phyloP scores from a whole-genome alignment of 2,329 filamentous ascomycete genomes.

The Aspergillus sp. region DNA sequence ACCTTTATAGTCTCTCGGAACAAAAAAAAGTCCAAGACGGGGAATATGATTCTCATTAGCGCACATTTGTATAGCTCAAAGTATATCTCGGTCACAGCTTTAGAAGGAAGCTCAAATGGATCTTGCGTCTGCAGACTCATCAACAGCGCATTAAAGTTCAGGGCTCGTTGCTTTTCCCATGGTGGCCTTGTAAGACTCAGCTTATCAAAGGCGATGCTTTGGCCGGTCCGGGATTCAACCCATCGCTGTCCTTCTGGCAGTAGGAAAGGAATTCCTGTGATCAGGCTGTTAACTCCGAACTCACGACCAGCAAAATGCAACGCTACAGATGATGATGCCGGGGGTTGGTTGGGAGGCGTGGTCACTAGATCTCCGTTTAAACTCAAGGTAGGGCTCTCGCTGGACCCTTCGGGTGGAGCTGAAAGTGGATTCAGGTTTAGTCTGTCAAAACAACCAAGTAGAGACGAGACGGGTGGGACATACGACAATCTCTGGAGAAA shows the following conservation, averaged over 20 bases:
- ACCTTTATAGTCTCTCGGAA: constrained; percentile 40
- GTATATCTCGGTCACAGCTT: constrained; percentile 21
- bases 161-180: constrained; percentile 29
- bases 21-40: constrained; percentile 41
- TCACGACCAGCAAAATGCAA: constrained; percentile 44
- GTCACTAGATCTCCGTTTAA: neutral
- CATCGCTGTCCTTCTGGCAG: constrained; percentile 42
- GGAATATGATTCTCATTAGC: constrained; percentile 41
- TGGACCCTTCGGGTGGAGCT: constrained; percentile 11
- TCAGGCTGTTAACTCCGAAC: constrained; percentile 40
- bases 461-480: constrained; percentile 1
- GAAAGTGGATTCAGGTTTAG: neutral
- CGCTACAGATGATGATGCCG: constrained; percentile 25
- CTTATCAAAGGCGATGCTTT: constrained; percentile 24
- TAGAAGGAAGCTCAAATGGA: constrained; percentile 31
- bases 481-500: constrained; percentile 18
- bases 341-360: constrained; percentile 6
- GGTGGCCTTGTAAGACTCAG: constrained; percentile 20
- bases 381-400: constrained; percentile 3
- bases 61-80: constrained; percentile 26
- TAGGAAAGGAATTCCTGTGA: constrained; percentile 45
- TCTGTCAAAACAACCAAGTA: no score
- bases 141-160: constrained; percentile 13
- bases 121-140: constrained; percentile 13
- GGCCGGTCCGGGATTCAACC: constrained; percentile 42